phyloP scores from a whole-genome alignment of 2,329 filamentous ascomycete genomes.

The Botrytis porri region DNA sequence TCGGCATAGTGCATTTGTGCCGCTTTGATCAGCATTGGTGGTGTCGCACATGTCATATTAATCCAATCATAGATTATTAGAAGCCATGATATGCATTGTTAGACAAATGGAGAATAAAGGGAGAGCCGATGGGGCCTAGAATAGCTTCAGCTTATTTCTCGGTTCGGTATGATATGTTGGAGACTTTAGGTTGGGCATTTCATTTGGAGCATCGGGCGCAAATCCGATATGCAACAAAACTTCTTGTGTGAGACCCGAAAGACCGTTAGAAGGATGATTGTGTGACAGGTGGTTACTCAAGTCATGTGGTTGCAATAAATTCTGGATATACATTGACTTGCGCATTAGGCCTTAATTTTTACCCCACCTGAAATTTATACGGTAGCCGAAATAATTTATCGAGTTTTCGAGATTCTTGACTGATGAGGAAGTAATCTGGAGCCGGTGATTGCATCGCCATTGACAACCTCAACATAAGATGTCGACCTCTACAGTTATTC shows the following conservation, averaged over 20 bases:
- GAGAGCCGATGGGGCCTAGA: background rate
- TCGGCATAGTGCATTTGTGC: background rate
- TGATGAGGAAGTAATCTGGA: conserved; percentile 9
- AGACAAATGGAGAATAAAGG: background rate
- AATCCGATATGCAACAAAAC: conserved; percentile 24
- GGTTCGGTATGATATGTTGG: conserved; percentile 1
- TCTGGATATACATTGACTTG: conserved; percentile 8
- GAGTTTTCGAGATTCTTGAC: conserved; percentile 24
- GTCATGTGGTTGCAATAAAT: conserved; percentile 14
- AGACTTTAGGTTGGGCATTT: conserved; percentile 13
- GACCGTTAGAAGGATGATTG: background rate
- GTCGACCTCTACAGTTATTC: conserved; percentile 34
- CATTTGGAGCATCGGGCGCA: conserved; percentile 12
- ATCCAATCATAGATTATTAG: background rate
- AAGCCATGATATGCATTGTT: conserved; percentile 5
- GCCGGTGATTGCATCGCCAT: conserved; percentile 22
- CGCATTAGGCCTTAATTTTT: background rate
- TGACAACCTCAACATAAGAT: conserved; percentile 28
- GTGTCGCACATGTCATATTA: background rate
- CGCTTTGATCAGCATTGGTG: background rate
- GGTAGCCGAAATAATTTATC: conserved; percentile 14
- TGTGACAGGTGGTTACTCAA: conserved; percentile 2
- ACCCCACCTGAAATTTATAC: conserved; percentile 10
- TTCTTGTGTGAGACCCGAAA: background rate
- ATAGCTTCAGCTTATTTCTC: conserved; percentile 5